Evolutionary conservation across 129 eudicot genomes (phyloP).

Genomic region (Pseudognaphalium luteoalbum): DNA sequence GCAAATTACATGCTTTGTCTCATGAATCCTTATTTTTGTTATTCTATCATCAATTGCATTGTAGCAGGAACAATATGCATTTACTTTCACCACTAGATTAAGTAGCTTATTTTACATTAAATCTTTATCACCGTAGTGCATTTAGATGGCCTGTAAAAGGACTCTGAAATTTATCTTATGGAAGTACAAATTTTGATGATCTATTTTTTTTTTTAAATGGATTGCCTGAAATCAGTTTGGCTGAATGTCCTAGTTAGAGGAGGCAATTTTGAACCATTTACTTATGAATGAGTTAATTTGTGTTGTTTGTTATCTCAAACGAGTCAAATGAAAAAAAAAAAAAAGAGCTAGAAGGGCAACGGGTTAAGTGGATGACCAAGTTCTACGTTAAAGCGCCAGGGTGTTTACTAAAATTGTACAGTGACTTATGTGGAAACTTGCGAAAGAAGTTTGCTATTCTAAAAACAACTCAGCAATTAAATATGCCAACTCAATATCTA

Average conservation of each 20-base stretch:
- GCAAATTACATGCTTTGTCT: constrained; percentile 7
- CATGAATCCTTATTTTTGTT: neutral
- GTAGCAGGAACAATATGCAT: neutral
- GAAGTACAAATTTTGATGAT: neutral
- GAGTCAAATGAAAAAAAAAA: neutral
- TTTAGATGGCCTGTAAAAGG: neutral
- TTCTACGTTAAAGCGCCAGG: neutral
- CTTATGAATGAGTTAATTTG: neutral
- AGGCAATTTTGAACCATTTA: neutral
- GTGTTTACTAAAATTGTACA: too few relatives aligned
- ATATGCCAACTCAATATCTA: neutral
- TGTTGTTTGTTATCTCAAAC: neutral
- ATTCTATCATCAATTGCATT: neutral
- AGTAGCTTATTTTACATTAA: neutral
- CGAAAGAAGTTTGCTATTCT: neutral
- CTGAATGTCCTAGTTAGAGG: neutral
- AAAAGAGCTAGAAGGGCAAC: too few relatives aligned
- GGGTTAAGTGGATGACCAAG: neutral
- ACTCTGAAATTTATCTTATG: neutral
- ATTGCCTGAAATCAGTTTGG: neutral
- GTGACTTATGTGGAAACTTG: too few relatives aligned
- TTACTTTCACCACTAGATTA: neutral
- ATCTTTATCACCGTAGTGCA: neutral
- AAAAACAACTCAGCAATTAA: neutral
- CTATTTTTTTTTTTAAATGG: too few relatives aligned